Percentiles rank a stretch among this genome's conserved stretches.
phyloP scores from a whole-genome alignment of 148 eudicot species.

The Vaccinium macrocarpon region DNA sequence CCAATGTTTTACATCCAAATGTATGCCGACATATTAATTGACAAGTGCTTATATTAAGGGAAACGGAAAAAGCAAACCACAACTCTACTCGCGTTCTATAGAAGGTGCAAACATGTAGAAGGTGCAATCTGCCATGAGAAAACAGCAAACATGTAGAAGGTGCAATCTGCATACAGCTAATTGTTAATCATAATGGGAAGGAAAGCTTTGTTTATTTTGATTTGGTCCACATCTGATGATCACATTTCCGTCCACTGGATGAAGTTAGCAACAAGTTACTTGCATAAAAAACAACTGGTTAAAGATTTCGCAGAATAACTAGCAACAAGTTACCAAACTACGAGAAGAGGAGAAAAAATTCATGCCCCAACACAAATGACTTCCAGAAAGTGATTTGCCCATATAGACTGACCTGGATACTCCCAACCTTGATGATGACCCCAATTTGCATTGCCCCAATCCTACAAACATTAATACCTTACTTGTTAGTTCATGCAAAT shows the following conservation, averaged over 20 bases:
- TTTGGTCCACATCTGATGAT: background rate
- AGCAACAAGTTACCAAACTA: background rate
- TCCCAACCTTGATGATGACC: constrained; percentile 61
- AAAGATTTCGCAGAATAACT: background rate
- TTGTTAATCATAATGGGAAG: background rate
- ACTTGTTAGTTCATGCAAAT: background rate
- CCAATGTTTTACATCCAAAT: background rate
- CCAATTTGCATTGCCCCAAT: constrained; percentile 69
- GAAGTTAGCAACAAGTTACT: background rate
- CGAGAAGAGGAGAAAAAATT: constrained; percentile 6
- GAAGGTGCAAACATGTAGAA: too few relatives aligned
- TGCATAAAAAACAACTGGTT: background rate
- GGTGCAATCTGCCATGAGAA: background rate
- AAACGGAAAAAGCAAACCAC: background rate
- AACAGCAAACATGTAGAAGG: background rate
- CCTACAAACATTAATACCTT: constrained; percentile 39
- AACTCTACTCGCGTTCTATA: background rate
- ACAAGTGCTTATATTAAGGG: background rate
- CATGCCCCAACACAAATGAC: background rate
- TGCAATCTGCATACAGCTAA: background rate
- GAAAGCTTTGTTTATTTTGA: background rate
- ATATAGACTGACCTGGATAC: constrained; percentile 48
- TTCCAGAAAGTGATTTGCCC: background rate
- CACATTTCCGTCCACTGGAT: background rate
- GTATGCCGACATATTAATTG: background rate